Percentiles rank a stretch among this genome's conserved stretches.
Evolutionary conservation across 2,329 filamentous ascomycete genomes (phyloP).

Genomic region (Tympanopsis confertula): DNA sequence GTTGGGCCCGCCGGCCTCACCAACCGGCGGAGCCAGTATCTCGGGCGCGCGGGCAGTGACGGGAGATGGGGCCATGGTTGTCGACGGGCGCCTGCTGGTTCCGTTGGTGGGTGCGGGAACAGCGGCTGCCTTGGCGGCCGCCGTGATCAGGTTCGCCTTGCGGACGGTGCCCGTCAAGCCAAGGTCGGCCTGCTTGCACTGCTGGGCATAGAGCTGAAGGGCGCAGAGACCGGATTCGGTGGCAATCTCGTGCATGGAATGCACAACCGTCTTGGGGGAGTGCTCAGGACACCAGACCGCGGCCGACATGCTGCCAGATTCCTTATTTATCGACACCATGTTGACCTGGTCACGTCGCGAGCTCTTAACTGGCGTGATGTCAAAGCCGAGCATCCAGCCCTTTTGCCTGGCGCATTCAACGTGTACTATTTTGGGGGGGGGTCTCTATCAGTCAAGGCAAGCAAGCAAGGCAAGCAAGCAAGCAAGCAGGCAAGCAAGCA

Average conservation of each 20-base stretch:
- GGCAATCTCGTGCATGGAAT: conserved; percentile 67
- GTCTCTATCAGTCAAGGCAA: too few species aligned
- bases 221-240: conserved; percentile 65
- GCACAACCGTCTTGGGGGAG: conserved; percentile 59
- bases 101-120: conserved; percentile 45
- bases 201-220: conserved; percentile 74
- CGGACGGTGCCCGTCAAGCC: conserved; percentile 82
- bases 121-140: conserved; percentile 41
- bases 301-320: conserved; percentile 74
- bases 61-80: conserved; percentile 11
- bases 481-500: too few species aligned
- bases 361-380: conserved; percentile 79
- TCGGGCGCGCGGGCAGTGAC: background rate
- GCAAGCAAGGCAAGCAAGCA: too few species aligned
- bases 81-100: conserved; percentile 20
- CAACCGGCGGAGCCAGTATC: too few species aligned
- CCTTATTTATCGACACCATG: conserved; percentile 69
- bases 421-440: conserved; percentile 57
- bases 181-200: conserved; percentile 89
- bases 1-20: conserved; percentile 11
- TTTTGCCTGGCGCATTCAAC: conserved; percentile 81
- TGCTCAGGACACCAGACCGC: conserved; percentile 89
- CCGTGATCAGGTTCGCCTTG: conserved; percentile 70
- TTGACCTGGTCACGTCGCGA: conserved; percentile 72
- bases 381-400: conserved; percentile 77